Evolutionary conservation across 306 rosid species (phyloP), one percentile per base, ranked within the genome.

Genomic region (Pueraria montana): DNA sequence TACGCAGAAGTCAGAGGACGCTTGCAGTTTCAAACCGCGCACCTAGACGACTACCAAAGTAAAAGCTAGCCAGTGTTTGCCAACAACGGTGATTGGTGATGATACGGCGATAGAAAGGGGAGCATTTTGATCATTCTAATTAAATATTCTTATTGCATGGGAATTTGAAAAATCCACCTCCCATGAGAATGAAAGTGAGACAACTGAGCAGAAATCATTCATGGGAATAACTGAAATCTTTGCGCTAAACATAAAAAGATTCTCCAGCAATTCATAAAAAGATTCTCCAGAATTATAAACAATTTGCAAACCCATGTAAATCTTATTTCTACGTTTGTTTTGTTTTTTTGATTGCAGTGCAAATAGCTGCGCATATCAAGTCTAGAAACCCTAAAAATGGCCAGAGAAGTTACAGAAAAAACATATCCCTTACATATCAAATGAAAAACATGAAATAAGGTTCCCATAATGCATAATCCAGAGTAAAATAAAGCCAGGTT

Each of bases 401-500:
- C n/a, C 4, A 45, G 40, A 56, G 74, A 56, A 21, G 21, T 11
- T 53, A 36, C 18, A 7, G 23, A n/a, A 1, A 34, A 49, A 38
- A 38, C 18, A 59, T 48, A 74, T 80, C 74, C 40, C 32, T 43
- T 24, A 46, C 36, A 77, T 23, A 24, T 8, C 14, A 72, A 72
- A 82, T 27, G 40, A 42, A 53, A 36, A 11, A 46, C 12, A 23
- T 7, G 23, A 21, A 20, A 45, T 23, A 55, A 66, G n/a, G 80
- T 43, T 72, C 52, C 74, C 38, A 32, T 13, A 11, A 46, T 27
- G n/a, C 42, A 72, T 34, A 66, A 52, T 17, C 52, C 67, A 50
- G 34, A 70, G 63, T 30, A 21, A 11, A 78, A 73, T 24, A 30
- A 67, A 73, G 71, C 24, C 70, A 55, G 24, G 21, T 64, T 71